Base-by-base conservation (phyloP, 2,329 filamentous ascomycete species). In the Fusarium redolens region DNA sequence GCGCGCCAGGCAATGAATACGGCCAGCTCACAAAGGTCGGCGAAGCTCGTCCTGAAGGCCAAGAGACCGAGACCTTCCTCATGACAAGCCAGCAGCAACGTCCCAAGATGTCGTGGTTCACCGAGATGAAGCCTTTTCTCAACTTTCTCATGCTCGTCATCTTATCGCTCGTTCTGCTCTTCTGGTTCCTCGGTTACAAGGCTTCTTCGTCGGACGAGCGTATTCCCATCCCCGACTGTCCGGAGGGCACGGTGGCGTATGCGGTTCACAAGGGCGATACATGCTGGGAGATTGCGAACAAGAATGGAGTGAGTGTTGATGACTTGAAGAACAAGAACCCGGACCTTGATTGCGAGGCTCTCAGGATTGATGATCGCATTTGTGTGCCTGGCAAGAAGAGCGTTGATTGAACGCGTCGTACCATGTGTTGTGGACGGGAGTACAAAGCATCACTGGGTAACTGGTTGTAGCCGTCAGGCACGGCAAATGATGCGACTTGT, bases 81-180 rank as follows among this genome's bases (percentile, higher is more conserved):
- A 58, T 69, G 22, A 65, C 74, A 11, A 65, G 68, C 31, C 57
- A 73, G 38, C 61, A 65, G 56, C 22, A 67, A 51, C 33, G 48
- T 0, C 75, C 69, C 72, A 81, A 78, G 43, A 79, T 81, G 37
- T 86, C 88, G 10, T 86, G 88, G 84, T 83, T 88, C 35, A 83
- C 84, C 38, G 85, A 87, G 66, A 81, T 87, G 80, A 84, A 83
- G 81, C 86, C 86, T n/a, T 81, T 90, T 71, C 82, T 90, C 75
- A 89, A 89, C 76, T 90, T 90, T 79, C 87, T 87, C 60, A 78
- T 90, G 68, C 78, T 90, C 40, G 82, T 89, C 59, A 81, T 87
- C 7, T 74, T 89, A 20, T 86, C 85, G 66, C 78, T 90, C 52
- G 75, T 90, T 38, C 77, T 84, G 22, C 73, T 90, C 47, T 84